Evolutionary conservation across 225 moss, liverwort and hornwort species (phyloP), one percentile per base, ranked within the genome.

Genomic region (Physcomitrium patens): DNA sequence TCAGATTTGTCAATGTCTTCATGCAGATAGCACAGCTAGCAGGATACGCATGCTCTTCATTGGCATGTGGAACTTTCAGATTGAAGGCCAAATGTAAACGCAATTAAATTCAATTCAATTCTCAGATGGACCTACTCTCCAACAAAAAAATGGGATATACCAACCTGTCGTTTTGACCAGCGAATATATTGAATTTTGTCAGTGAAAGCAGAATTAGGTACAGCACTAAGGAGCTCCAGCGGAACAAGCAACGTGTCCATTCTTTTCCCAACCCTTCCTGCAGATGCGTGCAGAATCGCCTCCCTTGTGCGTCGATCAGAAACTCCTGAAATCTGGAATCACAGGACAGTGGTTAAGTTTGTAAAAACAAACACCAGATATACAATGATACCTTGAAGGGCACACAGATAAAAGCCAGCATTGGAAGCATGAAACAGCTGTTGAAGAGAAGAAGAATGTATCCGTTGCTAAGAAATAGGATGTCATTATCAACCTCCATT

Each of bases 221-320:
- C 89, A 70, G 85, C 90, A 80, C 31, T 88, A 26, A 96, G 87
- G 60, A 96, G 91, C 81, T 96, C 96, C 67, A 96, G 68, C 67
- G 96, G 96, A 74, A 96, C 84, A 28, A 96, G 91, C 50, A 94
- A 77, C 11, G 94, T 88, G 69, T 96, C 96, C 96, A 96, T 96
- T 77, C 92, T 84, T 82, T 89, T 96, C 48, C 96, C 96, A 68
- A 89, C 87, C 80, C 92, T 88, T 53, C 87, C 83, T 51, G 94
- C 85, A 47, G 96, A 86, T 48, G 96, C 94, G 80, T 88, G 92
- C 37, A 96, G 71, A 62, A 97, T 79, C 44, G 91, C 94, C 70
- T 97, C 92, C 80, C 92, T 87, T 18, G 94, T 97, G 18, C 92
- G 92, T 75, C 91, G 86, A 76, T 94, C 92, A 74, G 85, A 79